Conservation (phyloP, 1,284 basidiomycete species). For the Rhizopogon parksii region DNA sequence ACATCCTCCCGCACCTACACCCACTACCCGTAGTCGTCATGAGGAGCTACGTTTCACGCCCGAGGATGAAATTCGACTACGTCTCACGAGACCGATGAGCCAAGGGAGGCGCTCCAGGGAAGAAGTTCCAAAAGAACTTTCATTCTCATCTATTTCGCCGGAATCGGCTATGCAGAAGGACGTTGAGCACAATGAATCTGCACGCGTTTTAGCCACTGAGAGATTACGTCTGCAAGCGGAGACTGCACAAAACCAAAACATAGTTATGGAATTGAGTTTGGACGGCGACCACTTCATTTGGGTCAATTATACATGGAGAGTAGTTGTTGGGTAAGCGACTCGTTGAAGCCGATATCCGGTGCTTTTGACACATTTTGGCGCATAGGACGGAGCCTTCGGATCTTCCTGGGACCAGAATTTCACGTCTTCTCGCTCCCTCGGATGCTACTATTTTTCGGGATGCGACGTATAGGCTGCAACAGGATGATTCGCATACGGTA, state of each 20-base stretch:
- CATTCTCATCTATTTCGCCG: constrained; percentile 29
- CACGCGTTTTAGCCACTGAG: constrained; percentile 75
- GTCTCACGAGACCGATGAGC: constrained; percentile 42
- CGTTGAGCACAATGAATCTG: constrained; percentile 57
- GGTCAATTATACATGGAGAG: constrained; percentile 92
- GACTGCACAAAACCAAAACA: constrained; percentile 89
- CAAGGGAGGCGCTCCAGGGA: constrained; percentile 51
- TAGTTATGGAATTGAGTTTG: constrained; percentile 91
- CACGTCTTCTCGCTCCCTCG: constrained; percentile 74
- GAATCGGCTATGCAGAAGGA: constrained; percentile 36
- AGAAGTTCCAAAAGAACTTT: constrained; percentile 45
- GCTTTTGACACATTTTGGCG: constrained; percentile 11
- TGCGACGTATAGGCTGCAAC: constrained; percentile 79
- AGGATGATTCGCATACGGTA: constrained; percentile 92
- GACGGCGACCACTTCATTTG: constrained; percentile 91
- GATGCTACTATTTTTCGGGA: constrained; percentile 85
- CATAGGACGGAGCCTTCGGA: constrained; percentile 79
- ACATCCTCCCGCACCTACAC: constrained; percentile 35
- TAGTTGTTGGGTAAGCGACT: constrained; percentile 80
- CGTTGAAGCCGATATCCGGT: constrained; percentile 8
- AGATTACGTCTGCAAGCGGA: constrained; percentile 83
- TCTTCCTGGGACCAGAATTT: constrained; percentile 75
- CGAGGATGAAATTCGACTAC: constrained; percentile 53
- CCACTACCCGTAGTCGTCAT: constrained; percentile 35
- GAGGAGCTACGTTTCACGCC: constrained; percentile 44